Base-by-base conservation (phyloP, 192 early-diverging fungal genomes). In the Coemansia sp. region DNA sequence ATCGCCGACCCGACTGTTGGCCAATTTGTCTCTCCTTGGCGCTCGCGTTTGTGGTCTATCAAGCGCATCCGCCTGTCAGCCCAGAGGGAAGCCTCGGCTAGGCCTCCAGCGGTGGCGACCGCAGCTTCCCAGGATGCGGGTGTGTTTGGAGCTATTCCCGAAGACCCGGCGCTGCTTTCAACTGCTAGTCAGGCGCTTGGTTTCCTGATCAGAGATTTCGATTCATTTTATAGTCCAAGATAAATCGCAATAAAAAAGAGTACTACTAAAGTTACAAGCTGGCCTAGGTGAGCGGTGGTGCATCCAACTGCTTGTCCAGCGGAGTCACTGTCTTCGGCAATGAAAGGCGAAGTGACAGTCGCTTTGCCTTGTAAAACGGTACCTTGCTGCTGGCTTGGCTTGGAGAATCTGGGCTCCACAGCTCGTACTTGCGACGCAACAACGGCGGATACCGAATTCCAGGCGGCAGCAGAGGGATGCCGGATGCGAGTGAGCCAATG, bases 31-130 rank as follows among this genome's bases (percentile, higher is more conserved):
- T 93, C 93, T 29, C 95, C 95, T 68, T 95, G 93, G 88, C 84
- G 88, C 44, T 93, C 94, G 63, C 87, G 97, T n/a, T 71, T 99
- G 72, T 87, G 91, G 50, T 94, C 95, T 68, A 96, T 99, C 79
- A 96, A 94, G 77, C 86, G 91, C 44, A 86, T 97, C 20, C 81
- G 81, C 27, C 18, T 49, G 3, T 43, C 68, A 12, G 67, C 71
- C 27, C 70, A 79, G 24, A 65, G 49, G 31, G 77, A 84, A 13
- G 40, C 50, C 34, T 33, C 31, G 36, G 29, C n/a, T 31, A 36
- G 33, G n/a, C 43, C 63, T 8, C 58, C 44, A 34, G 44, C 39
- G 40, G 18, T 12, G 20, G 15, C 47, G 6, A 20, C 62, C n/a
- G 43, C 57, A 3, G 29, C 44, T n/a, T 20, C 68, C 38, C 41